Evolutionary conservation across 2,329 filamentous ascomycete genomes (phyloP).

Genomic region (Pestalotiopsis sp.): DNA sequence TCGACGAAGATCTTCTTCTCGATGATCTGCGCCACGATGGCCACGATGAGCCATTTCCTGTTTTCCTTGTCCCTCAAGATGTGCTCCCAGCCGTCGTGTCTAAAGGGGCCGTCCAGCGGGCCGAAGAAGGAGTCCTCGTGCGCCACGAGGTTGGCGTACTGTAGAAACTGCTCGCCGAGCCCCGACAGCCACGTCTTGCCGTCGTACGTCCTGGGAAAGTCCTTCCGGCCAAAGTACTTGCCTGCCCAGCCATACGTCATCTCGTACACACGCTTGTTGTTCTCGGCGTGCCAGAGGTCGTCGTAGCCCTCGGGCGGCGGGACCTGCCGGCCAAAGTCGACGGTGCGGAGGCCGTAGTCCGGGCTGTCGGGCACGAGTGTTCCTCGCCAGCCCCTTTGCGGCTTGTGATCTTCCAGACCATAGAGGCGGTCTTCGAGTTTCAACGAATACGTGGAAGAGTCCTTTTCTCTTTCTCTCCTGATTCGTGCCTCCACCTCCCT

Average conservation of each 20-base stretch:
- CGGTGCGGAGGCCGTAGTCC: background rate
- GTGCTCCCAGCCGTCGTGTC: slow-evolving; percentile 30
- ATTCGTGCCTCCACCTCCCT: background rate
- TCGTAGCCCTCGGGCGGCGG: background rate
- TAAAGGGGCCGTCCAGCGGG: background rate
- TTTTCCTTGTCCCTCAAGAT: slow-evolving; percentile 29
- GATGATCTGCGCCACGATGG: slow-evolving; percentile 37
- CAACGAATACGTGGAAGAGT: background rate
- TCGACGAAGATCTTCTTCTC: slow-evolving; percentile 38
- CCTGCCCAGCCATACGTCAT: slow-evolving; percentile 22
- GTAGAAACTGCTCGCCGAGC: slow-evolving; percentile 31
- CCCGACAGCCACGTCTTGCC: slow-evolving; percentile 24
- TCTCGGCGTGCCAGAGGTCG: background rate
- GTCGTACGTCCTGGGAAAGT: slow-evolving; percentile 19
- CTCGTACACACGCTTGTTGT: slow-evolving; percentile 28
- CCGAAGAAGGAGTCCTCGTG: slow-evolving; percentile 33
- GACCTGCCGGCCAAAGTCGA: background rate
- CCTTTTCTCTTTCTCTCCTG: background rate
- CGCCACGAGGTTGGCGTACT: slow-evolving; percentile 33
- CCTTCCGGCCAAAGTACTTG: slow-evolving; percentile 26
- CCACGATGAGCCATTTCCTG: slow-evolving; percentile 35
- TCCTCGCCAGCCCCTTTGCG: background rate
- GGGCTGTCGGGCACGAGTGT: background rate
- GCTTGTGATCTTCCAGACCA: too few species aligned
- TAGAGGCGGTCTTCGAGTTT: too few species aligned